Percentiles rank a stretch among this genome's conserved stretches.
These are phyloP conservation scores for Carex pumila DNA, from an alignment of 176 grass and related monocot species.

Conservation along the genomic window DNA sequence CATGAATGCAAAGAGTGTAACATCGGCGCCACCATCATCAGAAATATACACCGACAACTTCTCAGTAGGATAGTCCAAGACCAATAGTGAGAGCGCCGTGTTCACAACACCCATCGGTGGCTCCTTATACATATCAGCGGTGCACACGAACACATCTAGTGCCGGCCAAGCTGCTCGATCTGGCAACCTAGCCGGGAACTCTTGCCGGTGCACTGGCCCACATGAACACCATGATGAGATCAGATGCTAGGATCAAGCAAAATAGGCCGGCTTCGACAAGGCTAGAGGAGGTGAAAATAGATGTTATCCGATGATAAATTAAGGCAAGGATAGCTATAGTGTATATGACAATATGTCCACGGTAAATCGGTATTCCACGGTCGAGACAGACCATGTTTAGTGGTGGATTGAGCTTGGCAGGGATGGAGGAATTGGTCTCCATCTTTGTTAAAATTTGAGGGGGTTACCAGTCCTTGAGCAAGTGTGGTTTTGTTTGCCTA, in stretches of 20 bases:
- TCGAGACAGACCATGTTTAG: slow-evolving; percentile 9
- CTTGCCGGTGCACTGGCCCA: slow-evolving; percentile 14
- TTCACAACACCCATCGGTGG: slow-evolving; percentile 23
- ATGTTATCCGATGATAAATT: neutral
- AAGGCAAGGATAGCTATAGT: neutral
- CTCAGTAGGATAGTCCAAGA: slow-evolving; percentile 29
- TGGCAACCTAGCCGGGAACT: slow-evolving; percentile 18
- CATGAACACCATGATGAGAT: slow-evolving; percentile 20
- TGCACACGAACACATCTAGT: slow-evolving; percentile 37
- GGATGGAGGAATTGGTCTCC: neutral
- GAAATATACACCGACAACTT: slow-evolving; percentile 35
- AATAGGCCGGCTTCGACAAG: neutral
- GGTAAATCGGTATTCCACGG: neutral
- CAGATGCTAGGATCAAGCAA: slow-evolving; percentile 7
- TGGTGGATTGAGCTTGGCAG: neutral
- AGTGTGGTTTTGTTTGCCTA: too few species aligned
- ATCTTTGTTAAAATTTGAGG: too few species aligned
- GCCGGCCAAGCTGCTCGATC: neutral
- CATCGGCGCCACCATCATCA: slow-evolving; percentile 28
- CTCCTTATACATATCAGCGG: slow-evolving; percentile 31
- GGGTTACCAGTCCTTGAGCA: too few species aligned
- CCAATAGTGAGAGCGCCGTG: slow-evolving; percentile 28
- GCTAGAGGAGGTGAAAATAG: neutral
- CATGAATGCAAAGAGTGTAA: slow-evolving; percentile 37
- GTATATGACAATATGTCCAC: neutral